These are phyloP conservation scores for Thelonectria blattea DNA, from an alignment of 2,329 filamentous ascomycete genomes.

Conservation along the genomic window DNA sequence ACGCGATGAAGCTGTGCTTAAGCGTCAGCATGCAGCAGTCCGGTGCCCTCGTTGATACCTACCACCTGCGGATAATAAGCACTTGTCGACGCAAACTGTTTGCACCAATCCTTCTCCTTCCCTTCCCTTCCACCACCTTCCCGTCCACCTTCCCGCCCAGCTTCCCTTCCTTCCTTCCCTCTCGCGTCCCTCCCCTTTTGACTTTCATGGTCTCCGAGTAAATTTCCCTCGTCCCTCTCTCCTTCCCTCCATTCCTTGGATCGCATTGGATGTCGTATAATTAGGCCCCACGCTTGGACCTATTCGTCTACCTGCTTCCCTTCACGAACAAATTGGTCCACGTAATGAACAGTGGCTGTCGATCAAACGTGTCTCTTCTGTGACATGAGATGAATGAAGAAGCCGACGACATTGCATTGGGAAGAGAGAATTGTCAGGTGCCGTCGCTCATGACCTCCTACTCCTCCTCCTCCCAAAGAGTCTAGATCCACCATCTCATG, in stretches of 20 bases:
- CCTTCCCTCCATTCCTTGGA: not conserved
- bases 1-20: no score
- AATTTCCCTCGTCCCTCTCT: not conserved
- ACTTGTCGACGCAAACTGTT: not conserved
- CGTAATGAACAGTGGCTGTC: not conserved
- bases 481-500: constrained; percentile 17
- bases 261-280: not conserved
- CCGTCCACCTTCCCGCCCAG: no score
- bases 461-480: constrained; percentile 16
- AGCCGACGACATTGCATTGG: not conserved
- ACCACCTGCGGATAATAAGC: no score
- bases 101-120: not conserved
- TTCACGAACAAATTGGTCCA: constrained; percentile 3
- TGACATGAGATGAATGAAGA: not conserved
- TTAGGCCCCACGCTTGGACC: not conserved
- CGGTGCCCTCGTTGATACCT: no score
- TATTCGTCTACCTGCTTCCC: not conserved
- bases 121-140: not conserved
- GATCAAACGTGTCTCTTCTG: not conserved
- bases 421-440: not conserved
- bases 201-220: not conserved
- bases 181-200: not conserved
- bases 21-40: no score
- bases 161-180: not conserved
- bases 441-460: not conserved